Evolutionary conservation across 257 asterid genomes (phyloP), one percentile per base, ranked within the genome.

Genomic region (Asclepias syriaca): DNA sequence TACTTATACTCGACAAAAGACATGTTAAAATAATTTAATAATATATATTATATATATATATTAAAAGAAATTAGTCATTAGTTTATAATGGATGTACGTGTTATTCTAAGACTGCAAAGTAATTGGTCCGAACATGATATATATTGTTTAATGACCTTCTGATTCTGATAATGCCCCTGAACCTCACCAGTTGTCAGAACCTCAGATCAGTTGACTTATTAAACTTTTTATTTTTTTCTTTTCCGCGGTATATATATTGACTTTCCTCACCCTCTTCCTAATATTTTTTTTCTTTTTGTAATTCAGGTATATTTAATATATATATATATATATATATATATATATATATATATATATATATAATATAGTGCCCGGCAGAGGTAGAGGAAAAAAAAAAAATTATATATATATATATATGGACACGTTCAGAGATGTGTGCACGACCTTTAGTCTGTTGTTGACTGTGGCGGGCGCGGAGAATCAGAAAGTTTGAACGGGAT

Each of bases 131-230:
- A 43, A 40, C 4, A 39, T 40, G 10, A 40, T 7, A 40, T 40
- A 40, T 43, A 32, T 63, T 63, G 8, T 32, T 37, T 6, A 37
- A 22, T 34, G 49, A 6, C 7, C 49, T 37, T 14, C 68, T 64
- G 48, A 1, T 32, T 63, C 48, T 34, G 49, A 18, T 64, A 34
- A 37, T 64, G 66, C 68, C 49, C 68, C 40, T 5, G 19, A 37
- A 43, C 10, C 50, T 64, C 68, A 64, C 49, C 68, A 64, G 50
- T 32, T 64, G 68, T 45, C 68, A 37, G 68, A 37, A 64, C 24
- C 49, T 27, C 29, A 37, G 49, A 64, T 64, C 49, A 64, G 68
- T 64, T 64, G 68, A 64, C 68, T 19, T 16, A 18, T 18, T 37
- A 37, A 37, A 24, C 2, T 58, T 24, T 22, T 61, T 1, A 0